These are phyloP conservation scores for Lophiotrema nucula DNA, from an alignment of 495 filamentous ascomycete genomes.

Conservation along the genomic window DNA sequence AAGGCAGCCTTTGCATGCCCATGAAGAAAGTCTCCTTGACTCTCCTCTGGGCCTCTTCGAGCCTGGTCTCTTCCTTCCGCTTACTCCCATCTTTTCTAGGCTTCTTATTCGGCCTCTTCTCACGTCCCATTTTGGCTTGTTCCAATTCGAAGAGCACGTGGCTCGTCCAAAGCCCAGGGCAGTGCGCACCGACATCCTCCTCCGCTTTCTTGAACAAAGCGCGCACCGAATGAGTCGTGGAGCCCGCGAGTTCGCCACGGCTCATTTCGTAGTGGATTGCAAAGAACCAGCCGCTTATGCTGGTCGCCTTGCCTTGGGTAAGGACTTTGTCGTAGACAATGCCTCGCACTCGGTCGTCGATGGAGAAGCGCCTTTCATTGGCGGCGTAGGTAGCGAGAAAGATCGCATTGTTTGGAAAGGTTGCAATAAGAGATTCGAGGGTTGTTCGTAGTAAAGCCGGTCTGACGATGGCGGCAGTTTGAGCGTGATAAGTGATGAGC, in stretches of 20 bases:
- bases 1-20: slow-evolving; percentile 38
- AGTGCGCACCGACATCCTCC: slow-evolving; percentile 26
- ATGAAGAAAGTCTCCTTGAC: slow-evolving; percentile 38
- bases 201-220: slow-evolving; percentile 33
- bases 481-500: slow-evolving; percentile 68
- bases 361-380: slow-evolving; percentile 40
- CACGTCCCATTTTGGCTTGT: not conserved
- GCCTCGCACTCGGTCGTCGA: slow-evolving; percentile 70
- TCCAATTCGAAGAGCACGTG: slow-evolving; percentile 36
- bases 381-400: slow-evolving; percentile 65
- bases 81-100: slow-evolving; percentile 9
- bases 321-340: slow-evolving; percentile 51
- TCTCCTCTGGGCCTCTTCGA: slow-evolving; percentile 10
- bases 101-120: slow-evolving; percentile 9
- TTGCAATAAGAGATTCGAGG: slow-evolving; percentile 56
- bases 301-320: slow-evolving; percentile 39
- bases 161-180: slow-evolving; percentile 34
- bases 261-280: slow-evolving; percentile 61
- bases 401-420: slow-evolving; percentile 75
- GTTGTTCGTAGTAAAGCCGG: slow-evolving; percentile 60
- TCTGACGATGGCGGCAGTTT: slow-evolving; percentile 56
- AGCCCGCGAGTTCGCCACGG: slow-evolving; percentile 13
- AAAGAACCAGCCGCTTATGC: slow-evolving; percentile 60
- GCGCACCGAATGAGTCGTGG: slow-evolving; percentile 35
- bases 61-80: slow-evolving; percentile 6